Evolutionary conservation across 345 rosid species (phyloP).

Genomic region (Geranium brycei): DNA sequence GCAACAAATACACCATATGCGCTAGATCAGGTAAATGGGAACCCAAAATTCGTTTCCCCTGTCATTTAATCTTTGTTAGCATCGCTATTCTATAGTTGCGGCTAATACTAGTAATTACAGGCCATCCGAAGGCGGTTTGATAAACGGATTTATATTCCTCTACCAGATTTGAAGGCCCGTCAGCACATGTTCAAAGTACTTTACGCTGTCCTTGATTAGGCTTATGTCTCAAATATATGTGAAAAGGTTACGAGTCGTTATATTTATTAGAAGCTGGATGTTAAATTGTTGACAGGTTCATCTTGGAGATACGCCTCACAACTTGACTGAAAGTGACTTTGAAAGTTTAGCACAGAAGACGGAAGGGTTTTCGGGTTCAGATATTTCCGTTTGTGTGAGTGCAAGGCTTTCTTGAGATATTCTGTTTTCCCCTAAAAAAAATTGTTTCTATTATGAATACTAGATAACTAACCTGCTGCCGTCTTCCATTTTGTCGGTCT

Average conservation of each 20-base stretch:
- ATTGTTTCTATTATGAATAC: not conserved
- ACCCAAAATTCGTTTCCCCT: conserved; percentile 1
- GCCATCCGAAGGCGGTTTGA: conserved; percentile 91
- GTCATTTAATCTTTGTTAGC: conserved; percentile 6
- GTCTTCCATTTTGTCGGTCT: not conserved
- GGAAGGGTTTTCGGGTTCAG: conserved; percentile 94
- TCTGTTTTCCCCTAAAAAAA: not conserved
- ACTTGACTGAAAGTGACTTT: conserved; percentile 71
- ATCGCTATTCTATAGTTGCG: conserved; percentile 5
- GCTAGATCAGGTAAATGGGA: conserved; percentile 56
- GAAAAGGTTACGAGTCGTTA: not conserved
- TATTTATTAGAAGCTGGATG: not conserved
- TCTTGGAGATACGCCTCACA: conserved; percentile 93
- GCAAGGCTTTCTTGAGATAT: conserved; percentile 1
- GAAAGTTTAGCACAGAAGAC: conserved; percentile 65
- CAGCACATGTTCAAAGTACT: conserved; percentile 86
- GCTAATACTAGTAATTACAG: conserved; percentile 34
- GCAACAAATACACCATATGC: conserved; percentile 95
- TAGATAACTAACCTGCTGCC: not conserved
- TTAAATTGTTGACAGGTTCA: conserved; percentile 45
- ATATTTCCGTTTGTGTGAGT: conserved; percentile 84
- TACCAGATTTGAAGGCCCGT: conserved; percentile 82
- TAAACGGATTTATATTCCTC: conserved; percentile 93
- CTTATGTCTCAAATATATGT: not conserved
- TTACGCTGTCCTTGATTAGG: conserved; percentile 3